Percentiles rank a stretch among this genome's conserved stretches.
Evolutionary conservation across 345 rosid species (phyloP).

Genomic region (Cardamine chenopodiifolia): DNA sequence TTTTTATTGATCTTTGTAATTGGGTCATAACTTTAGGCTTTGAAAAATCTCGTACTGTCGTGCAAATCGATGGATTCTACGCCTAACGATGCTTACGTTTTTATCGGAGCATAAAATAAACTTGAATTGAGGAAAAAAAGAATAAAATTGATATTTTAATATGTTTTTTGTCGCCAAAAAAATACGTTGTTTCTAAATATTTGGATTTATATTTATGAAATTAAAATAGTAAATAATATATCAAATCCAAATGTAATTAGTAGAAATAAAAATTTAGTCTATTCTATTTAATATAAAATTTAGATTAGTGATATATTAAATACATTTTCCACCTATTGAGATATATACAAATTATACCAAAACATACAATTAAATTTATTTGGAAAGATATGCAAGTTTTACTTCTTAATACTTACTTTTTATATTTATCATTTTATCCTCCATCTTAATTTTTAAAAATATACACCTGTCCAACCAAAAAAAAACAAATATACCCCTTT

Average conservation of each 20-base stretch:
- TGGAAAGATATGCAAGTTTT: background rate
- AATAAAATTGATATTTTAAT: background rate
- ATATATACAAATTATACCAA: slow-evolving; percentile 2
- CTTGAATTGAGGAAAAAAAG: too few species aligned
- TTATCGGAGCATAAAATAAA: too few species aligned
- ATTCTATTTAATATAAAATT: too few species aligned
- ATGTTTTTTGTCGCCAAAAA: too few species aligned
- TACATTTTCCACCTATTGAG: slow-evolving; percentile 4
- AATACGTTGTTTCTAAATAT: background rate
- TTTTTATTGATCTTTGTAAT: background rate
- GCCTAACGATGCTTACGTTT: too few species aligned
- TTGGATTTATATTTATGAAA: background rate
- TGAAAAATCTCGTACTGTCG: background rate
- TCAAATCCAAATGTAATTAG: background rate
- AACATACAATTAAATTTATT: slow-evolving; percentile 11
- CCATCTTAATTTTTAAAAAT: too few species aligned
- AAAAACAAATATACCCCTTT: background rate
- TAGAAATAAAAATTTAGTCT: background rate
- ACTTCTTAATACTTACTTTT: background rate
- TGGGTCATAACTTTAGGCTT: slow-evolving; percentile 12
- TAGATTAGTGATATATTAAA: background rate
- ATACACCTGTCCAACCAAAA: too few species aligned
- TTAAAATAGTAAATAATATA: background rate
- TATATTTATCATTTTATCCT: background rate
- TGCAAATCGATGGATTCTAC: background rate